Evolutionary conservation across 495 filamentous ascomycete genomes (phyloP).

Genomic region (Penicillium paxilli): DNA sequence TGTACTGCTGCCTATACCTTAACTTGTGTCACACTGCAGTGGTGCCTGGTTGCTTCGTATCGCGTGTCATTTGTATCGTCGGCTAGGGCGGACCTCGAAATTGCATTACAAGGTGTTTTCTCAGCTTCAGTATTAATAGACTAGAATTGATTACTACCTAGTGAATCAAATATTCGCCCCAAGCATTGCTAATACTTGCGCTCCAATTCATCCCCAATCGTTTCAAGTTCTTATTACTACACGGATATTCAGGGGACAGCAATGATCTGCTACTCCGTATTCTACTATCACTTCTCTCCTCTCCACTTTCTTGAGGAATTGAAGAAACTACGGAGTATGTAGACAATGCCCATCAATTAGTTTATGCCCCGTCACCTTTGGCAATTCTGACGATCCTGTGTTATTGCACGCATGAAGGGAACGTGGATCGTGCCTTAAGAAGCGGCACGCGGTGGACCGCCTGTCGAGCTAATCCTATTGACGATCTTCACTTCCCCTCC

Average conservation of each 20-base stretch:
- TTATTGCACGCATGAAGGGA: constrained; percentile 23
- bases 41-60: constrained; percentile 1
- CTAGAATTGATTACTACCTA: too few species aligned
- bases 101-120: constrained; percentile 13
- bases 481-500: constrained; percentile 12
- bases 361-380: background rate
- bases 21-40: constrained; percentile 3
- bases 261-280: background rate
- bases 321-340: too few species aligned
- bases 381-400: constrained; percentile 11
- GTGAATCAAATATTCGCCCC: background rate
- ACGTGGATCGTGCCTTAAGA: constrained; percentile 23
- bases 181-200: background rate
- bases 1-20: background rate
- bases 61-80: constrained; percentile 4
- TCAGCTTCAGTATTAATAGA: background rate
- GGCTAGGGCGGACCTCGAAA: background rate
- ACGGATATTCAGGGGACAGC: too few species aligned
- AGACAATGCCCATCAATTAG: background rate
- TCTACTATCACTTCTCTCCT: too few species aligned
- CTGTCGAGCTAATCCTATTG: constrained; percentile 29
- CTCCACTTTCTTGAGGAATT: too few species aligned
- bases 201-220: background rate
- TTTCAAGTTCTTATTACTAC: background rate
- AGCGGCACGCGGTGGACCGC: constrained; percentile 11